These are phyloP conservation scores for Acidiella bohemica DNA, from an alignment of 495 filamentous ascomycete species.

Conservation along the genomic window DNA sequence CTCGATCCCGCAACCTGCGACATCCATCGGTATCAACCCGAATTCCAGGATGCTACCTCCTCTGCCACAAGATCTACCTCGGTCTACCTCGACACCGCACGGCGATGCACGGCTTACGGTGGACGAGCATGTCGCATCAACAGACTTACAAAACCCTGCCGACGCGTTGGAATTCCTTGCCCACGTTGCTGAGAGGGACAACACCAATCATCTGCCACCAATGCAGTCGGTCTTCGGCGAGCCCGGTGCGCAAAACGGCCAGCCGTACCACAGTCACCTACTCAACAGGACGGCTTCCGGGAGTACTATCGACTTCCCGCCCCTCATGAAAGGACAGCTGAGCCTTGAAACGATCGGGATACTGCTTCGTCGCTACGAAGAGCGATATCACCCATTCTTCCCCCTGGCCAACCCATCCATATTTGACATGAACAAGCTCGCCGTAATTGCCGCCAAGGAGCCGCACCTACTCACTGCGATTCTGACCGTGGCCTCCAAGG, in stretches of 20 bases:
- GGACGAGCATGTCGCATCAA: conserved; percentile 27
- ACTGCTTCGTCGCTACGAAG: conserved; percentile 27
- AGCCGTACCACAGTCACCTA: background rate
- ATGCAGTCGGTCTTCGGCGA: conserved; percentile 7
- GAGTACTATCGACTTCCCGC: conserved; percentile 8
- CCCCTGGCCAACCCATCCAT: conserved; percentile 45
- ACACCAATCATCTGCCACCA: conserved; percentile 12
- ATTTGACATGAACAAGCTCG: conserved; percentile 37
- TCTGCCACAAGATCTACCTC: conserved; percentile 7
- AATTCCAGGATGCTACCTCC: conserved; percentile 14
- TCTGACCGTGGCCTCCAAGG: conserved; percentile 49
- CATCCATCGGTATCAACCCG: too few species aligned
- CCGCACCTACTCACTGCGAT: conserved; percentile 49
- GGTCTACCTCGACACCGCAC: background rate
- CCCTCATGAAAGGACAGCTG: conserved; percentile 35
- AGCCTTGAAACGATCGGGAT: conserved; percentile 37
- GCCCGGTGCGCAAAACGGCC: background rate
- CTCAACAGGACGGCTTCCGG: background rate
- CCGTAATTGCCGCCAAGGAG: conserved; percentile 37
- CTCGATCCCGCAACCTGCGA: too few species aligned
- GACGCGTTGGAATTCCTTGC: conserved; percentile 37
- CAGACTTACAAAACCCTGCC: conserved; percentile 33
- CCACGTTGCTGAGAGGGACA: conserved; percentile 32
- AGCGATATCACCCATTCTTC: conserved; percentile 45
- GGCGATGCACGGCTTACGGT: conserved; percentile 11